Evolutionary conservation across 2,329 filamentous ascomycete species (phyloP).

Genomic region (Magnaporthiopsis rhizophila): DNA sequence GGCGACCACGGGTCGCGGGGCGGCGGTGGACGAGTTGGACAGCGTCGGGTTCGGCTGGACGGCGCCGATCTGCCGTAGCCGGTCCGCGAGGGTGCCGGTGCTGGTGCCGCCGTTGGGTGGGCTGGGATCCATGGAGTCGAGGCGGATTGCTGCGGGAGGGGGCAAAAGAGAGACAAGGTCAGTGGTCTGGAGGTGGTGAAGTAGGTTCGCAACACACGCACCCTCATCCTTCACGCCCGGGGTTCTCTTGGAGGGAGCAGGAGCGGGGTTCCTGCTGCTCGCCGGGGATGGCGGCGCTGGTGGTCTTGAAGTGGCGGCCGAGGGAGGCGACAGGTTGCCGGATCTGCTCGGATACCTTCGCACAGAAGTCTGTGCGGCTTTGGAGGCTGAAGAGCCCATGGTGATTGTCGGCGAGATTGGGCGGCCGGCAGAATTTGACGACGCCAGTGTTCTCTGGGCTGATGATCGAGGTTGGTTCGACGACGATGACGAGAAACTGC

Average conservation of each 20-base stretch:
- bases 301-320: conserved; percentile 11
- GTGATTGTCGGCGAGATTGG: background rate
- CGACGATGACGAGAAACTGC: too few relatives aligned
- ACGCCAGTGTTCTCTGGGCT: too few relatives aligned
- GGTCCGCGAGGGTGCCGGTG: conserved; percentile 36
- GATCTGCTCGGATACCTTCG: conserved; percentile 38
- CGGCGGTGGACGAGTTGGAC: conserved; percentile 41
- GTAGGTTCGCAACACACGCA: conserved; percentile 8
- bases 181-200: too few relatives aligned
- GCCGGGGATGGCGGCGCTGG: conserved; percentile 1
- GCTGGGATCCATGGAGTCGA: conserved; percentile 34
- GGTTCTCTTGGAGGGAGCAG: background rate
- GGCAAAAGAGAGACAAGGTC: too few relatives aligned
- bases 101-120: conserved; percentile 20
- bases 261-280: conserved; percentile 7
- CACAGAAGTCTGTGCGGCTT: conserved; percentile 30
- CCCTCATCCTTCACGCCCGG: conserved; percentile 14
- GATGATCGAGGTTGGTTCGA: too few relatives aligned
- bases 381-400: conserved; percentile 41
- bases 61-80: conserved; percentile 46
- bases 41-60: conserved; percentile 46
- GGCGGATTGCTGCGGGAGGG: conserved; percentile 26
- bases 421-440: too few relatives aligned
- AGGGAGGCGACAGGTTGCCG: conserved; percentile 16
- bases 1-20: conserved; percentile 4